Conservation (phyloP, 768 basidiomycete genomes). For the Exsudoporus frostii region DNA sequence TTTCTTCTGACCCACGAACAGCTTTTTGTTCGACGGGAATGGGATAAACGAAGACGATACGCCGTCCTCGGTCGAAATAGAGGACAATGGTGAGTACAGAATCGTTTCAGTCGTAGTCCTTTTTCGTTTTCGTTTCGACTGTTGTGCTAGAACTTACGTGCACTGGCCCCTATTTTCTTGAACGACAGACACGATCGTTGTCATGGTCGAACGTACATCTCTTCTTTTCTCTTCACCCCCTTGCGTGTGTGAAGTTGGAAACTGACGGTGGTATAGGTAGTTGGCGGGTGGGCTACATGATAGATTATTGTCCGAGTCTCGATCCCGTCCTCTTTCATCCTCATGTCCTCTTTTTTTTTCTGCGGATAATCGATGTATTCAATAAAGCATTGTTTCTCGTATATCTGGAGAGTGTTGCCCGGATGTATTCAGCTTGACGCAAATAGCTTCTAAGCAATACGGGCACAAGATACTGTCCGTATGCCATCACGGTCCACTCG, state of each 20-base stretch:
- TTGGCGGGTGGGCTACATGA: slow-evolving; percentile 19
- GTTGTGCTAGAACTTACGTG: background rate
- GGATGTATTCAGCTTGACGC: too few species aligned
- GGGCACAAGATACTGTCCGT: too few species aligned
- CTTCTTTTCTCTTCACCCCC: background rate
- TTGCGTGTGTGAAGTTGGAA: background rate
- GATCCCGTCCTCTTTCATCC: too few species aligned
- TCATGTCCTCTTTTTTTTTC: background rate
- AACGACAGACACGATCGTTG: slow-evolving; percentile 81
- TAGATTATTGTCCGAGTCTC: background rate
- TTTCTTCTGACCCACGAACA: slow-evolving; percentile 26
- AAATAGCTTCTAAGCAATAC: too few species aligned
- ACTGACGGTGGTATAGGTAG: slow-evolving; percentile 13
- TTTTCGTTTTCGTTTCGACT: too few species aligned
- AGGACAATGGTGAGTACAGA: slow-evolving; percentile 69
- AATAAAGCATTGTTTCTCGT: background rate
- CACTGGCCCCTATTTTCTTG: slow-evolving; percentile 1
- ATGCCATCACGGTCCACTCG: too few species aligned
- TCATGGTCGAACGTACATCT: slow-evolving; percentile 90
- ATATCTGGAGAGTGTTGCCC: background rate
- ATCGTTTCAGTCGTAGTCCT: slow-evolving; percentile 1
- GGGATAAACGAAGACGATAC: slow-evolving; percentile 90
- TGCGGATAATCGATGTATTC: background rate
- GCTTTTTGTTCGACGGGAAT: slow-evolving; percentile 87
- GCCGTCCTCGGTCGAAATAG: slow-evolving; percentile 80